These are phyloP conservation scores for Russula sp. DNA, from an alignment of 768 basidiomycete genomes.

Conservation along the genomic window DNA sequence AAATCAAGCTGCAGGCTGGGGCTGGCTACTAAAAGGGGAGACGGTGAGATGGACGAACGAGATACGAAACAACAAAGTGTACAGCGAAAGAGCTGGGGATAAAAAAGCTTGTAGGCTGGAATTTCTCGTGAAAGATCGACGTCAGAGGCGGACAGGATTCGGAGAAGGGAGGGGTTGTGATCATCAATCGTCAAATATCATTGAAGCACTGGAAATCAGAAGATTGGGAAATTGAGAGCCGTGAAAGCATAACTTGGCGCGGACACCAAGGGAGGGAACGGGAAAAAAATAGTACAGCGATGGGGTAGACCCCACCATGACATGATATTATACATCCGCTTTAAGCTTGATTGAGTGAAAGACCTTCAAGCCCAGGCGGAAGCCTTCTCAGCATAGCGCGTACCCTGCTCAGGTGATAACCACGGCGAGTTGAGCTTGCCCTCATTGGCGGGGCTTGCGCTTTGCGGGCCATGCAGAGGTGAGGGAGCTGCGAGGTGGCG, in stretches of 20 bases:
- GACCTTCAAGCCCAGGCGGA: conserved; percentile 38
- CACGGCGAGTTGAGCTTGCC: conserved; percentile 51
- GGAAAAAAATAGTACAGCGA: conserved; percentile 7
- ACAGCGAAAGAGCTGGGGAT: conserved; percentile 15
- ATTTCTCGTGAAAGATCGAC: conserved; percentile 11
- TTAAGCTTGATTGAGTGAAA: not conserved
- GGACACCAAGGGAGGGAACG: not conserved
- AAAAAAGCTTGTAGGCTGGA: conserved; percentile 12
- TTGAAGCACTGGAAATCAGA: conserved; percentile 2
- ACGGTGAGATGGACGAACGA: conserved; percentile 24
- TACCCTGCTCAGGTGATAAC: conserved; percentile 35
- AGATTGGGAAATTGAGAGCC: not conserved
- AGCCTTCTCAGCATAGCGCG: conserved; percentile 46
- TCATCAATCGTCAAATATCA: conserved; percentile 19
- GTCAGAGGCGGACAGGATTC: conserved; percentile 6
- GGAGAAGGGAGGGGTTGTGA: not conserved
- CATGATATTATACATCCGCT: conserved; percentile 1
- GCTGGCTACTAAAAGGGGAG: conserved; percentile 27
- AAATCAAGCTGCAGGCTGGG: conserved; percentile 30
- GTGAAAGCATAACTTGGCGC: conserved; percentile 17
- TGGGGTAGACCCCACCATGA: not conserved
- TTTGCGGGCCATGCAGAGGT: conserved; percentile 42
- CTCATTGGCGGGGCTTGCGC: conserved; percentile 52
- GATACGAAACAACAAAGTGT: conserved; percentile 14
- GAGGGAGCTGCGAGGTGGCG: conserved; percentile 44